Evolutionary conservation across 2,329 filamentous ascomycete genomes (phyloP).

Genomic region (Dryadomyces quercus-mongolicae): DNA sequence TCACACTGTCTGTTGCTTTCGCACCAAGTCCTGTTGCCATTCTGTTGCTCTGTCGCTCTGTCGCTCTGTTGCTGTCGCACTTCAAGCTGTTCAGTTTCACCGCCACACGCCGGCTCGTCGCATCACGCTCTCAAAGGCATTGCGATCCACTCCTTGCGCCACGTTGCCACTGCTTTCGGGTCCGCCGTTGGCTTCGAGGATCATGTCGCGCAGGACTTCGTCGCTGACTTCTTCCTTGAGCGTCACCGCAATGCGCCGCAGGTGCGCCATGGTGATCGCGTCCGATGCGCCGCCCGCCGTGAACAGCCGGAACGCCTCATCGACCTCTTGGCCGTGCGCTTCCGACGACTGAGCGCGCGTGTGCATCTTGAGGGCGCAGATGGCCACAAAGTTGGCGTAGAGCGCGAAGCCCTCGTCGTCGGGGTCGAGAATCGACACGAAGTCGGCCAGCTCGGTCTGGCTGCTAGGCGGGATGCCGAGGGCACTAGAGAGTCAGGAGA

Average conservation of each 20-base stretch:
- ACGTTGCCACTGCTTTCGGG: constrained; percentile 56
- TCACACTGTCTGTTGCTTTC: background rate
- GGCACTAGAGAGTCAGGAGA: constrained; percentile 46
- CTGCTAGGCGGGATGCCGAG: constrained; percentile 59
- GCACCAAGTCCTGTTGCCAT: background rate
- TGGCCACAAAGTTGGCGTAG: constrained; percentile 73
- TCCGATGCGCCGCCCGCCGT: constrained; percentile 38
- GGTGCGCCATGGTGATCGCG: constrained; percentile 68
- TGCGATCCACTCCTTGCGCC: constrained; percentile 56
- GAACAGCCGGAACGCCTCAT: constrained; percentile 75
- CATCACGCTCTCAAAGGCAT: constrained; percentile 84
- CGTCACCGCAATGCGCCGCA: constrained; percentile 66
- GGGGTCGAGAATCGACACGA: constrained; percentile 73
- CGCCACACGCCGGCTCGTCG: constrained; percentile 70
- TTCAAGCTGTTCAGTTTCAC: constrained; percentile 26
- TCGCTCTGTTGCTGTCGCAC: background rate
- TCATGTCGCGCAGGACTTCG: constrained; percentile 81
- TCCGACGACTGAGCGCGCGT: constrained; percentile 39
- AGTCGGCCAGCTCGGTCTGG: constrained; percentile 58
- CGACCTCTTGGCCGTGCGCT: constrained; percentile 53
- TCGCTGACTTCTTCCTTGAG: constrained; percentile 68
- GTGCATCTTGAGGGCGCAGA: constrained; percentile 79
- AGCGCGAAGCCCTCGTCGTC: constrained; percentile 64
- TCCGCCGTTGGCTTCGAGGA: constrained; percentile 83
- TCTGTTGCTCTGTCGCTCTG: background rate